phyloP scores from a whole-genome alignment of 2,329 filamentous ascomycete genomes.

The Pestalotiopsis sp. region DNA sequence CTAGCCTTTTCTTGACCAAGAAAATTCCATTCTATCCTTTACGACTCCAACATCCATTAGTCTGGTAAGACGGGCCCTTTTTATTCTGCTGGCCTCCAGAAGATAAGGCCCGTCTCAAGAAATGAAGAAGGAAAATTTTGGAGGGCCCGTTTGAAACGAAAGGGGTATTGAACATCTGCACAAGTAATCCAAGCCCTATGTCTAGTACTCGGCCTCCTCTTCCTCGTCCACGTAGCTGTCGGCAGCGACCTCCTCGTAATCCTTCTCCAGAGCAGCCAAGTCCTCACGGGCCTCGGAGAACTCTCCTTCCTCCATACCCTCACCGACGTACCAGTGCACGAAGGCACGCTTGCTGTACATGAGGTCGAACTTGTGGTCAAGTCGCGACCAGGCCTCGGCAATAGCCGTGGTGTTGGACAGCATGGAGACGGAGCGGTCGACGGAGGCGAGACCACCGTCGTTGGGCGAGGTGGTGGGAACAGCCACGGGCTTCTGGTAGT shows the following conservation, averaged over 20 bases:
- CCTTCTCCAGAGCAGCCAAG: constrained; percentile 81
- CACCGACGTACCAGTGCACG: constrained; percentile 81
- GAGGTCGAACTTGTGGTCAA: constrained; percentile 76
- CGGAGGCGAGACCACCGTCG: constrained; percentile 62
- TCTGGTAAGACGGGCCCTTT: neutral
- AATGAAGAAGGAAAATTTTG: constrained; percentile 9
- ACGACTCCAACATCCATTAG: constrained; percentile 8
- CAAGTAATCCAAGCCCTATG: constrained; percentile 1
- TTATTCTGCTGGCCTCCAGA: neutral
- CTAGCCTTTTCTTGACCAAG: neutral
- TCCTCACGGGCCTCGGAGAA: constrained; percentile 88
- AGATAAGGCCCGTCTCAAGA: neutral
- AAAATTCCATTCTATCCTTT: constrained; percentile 10
- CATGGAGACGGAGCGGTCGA: constrained; percentile 69
- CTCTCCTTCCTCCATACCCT: constrained; percentile 92
- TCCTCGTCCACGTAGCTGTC: constrained; percentile 70
- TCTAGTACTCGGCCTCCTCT: constrained; percentile 78
- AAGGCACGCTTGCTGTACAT: constrained; percentile 81
- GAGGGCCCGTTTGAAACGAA: neutral
- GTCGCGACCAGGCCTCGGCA: constrained; percentile 72
- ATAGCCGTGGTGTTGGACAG: constrained; percentile 77
- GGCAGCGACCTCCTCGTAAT: constrained; percentile 82
- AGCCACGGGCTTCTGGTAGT: constrained; percentile 69
- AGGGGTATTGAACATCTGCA: constrained; percentile 14
- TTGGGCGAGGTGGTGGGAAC: constrained; percentile 54